Conservation (phyloP, 768 basidiomycete genomes). For the Kwoniella botswanensis region DNA sequence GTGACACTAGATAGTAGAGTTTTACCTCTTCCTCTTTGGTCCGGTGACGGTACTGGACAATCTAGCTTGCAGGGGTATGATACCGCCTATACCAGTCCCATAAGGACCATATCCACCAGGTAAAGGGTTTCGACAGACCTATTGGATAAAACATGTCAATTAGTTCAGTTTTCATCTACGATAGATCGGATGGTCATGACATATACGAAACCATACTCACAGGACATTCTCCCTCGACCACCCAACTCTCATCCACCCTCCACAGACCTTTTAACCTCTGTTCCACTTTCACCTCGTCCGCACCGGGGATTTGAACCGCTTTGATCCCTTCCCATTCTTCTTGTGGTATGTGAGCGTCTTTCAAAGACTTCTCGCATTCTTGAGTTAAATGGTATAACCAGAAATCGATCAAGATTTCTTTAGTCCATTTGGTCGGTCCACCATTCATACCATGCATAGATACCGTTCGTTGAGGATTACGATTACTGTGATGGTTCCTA, state of each 20-base stretch:
- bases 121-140: constrained; percentile 27
- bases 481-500: not conserved
- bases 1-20: not conserved
- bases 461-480: not conserved
- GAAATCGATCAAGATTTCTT: constrained; percentile 21
- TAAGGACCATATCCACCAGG: constrained; percentile 28
- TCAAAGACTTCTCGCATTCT: constrained; percentile 19
- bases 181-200: not conserved
- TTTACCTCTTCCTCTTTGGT: constrained; percentile 2
- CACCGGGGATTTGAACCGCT: not conserved
- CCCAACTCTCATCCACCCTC: constrained; percentile 37
- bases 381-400: constrained; percentile 5
- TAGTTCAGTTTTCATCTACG: no score
- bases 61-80: constrained; percentile 17
- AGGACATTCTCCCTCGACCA: constrained; percentile 53
- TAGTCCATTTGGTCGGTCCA: constrained; percentile 33
- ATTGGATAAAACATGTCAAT: not conserved
- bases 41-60: constrained; percentile 4
- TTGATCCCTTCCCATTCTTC: constrained; percentile 11
- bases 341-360: constrained; percentile 1
- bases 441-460: constrained; percentile 4
- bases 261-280: constrained; percentile 44
- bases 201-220: constrained; percentile 29
- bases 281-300: constrained; percentile 25
- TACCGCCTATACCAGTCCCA: constrained; percentile 20